phyloP scores from a whole-genome alignment of 2,329 filamentous ascomycete species.

The Corinectria fuckeliana region DNA sequence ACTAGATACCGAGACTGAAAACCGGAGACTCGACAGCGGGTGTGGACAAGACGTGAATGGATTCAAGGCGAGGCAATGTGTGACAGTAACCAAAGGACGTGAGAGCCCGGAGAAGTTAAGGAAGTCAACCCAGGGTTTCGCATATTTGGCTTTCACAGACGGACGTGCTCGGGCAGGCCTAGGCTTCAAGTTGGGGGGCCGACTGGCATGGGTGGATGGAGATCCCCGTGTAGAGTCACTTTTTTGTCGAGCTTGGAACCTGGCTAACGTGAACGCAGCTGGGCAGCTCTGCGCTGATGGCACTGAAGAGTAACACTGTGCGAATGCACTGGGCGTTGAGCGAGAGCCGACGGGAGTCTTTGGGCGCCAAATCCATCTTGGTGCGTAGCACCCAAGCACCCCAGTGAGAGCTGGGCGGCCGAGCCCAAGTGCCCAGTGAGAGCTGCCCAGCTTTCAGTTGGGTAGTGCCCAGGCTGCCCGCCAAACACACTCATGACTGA shows the following conservation, averaged over 20 bases:
- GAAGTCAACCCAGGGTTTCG: too few species aligned
- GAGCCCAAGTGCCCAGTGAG: not conserved
- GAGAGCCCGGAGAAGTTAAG: too few species aligned
- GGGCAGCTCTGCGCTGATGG: not conserved
- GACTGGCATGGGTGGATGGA: conserved; percentile 14
- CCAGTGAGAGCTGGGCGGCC: not conserved
- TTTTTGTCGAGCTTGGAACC: conserved; percentile 8
- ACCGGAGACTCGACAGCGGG: not conserved
- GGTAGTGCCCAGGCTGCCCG: not conserved
- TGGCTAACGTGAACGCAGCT: too few species aligned
- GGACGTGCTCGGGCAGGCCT: too few species aligned
- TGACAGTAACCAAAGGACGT: not conserved
- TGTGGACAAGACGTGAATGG: not conserved
- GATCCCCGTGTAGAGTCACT: conserved; percentile 10
- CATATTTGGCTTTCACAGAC: too few species aligned
- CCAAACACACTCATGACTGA: not conserved
- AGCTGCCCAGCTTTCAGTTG: not conserved
- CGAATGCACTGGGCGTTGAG: not conserved
- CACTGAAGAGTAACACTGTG: not conserved
- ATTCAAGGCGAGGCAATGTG: not conserved
- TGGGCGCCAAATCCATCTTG: conserved; percentile 1
- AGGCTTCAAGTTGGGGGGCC: not conserved
- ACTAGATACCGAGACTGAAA: not conserved
- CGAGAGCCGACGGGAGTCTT: not conserved
- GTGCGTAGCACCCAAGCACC: too few species aligned